phyloP scores from a whole-genome alignment of 768 basidiomycete species.

The Termitomyces sp. region DNA sequence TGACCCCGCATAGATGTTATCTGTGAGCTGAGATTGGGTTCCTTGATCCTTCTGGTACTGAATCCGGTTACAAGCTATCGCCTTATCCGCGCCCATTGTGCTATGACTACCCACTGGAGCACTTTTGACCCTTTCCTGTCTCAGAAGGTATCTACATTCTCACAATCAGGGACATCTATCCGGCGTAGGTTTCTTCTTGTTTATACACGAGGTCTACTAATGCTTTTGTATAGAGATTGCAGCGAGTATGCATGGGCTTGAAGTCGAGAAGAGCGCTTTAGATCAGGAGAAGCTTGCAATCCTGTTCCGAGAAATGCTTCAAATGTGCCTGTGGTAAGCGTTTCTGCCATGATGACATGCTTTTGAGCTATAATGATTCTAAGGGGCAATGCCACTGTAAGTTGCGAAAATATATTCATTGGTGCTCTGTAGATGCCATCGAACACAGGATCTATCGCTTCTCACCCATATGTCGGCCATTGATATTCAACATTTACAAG shows the following conservation, averaged over 20 bases:
- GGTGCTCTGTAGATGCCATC: not conserved
- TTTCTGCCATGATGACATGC: not conserved
- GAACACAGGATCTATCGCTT: constrained; percentile 81
- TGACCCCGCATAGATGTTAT: constrained; percentile 52
- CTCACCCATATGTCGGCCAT: constrained; percentile 80
- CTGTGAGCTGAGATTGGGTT: constrained; percentile 40
- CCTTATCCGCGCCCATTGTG: constrained; percentile 70
- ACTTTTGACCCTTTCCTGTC: constrained; percentile 78
- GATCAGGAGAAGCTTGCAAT: constrained; percentile 55
- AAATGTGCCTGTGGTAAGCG: constrained; percentile 81
- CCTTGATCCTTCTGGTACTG: not conserved
- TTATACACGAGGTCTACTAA: not conserved
- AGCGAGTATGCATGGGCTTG: constrained; percentile 65
- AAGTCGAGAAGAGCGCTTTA: constrained; percentile 41
- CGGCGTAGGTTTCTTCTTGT: constrained; percentile 49
- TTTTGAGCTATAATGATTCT: not conserved
- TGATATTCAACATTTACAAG: constrained; percentile 81
- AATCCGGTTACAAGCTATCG: constrained; percentile 62
- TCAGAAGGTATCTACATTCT: constrained; percentile 82
- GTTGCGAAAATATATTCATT: constrained; percentile 7
- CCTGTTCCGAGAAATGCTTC: constrained; percentile 81
- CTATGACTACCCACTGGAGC: constrained; percentile 65
- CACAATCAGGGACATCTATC: constrained; percentile 73
- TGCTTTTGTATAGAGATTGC: constrained; percentile 56
- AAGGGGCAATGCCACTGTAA: constrained; percentile 93